Evolutionary conservation across 2,329 filamentous ascomycete genomes (phyloP).

Genomic region (Pezicula neosporulosa): DNA sequence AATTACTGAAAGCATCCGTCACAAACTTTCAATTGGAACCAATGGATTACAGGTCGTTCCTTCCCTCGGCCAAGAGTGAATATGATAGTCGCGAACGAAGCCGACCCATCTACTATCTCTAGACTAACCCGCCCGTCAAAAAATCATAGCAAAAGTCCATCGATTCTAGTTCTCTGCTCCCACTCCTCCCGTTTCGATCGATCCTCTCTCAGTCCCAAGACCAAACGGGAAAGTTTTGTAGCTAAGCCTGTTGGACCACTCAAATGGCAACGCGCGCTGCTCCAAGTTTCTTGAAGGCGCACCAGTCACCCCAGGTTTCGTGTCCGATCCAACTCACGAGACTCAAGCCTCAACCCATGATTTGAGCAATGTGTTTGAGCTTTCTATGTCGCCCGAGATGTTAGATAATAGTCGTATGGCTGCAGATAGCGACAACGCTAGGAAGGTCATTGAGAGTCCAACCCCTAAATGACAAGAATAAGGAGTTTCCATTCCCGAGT

Average conservation of each 20-base stretch:
- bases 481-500: constrained; percentile 28
- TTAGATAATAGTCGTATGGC: constrained; percentile 29
- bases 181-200: constrained; percentile 22
- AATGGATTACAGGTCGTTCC: constrained; percentile 25
- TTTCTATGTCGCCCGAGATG: constrained; percentile 21
- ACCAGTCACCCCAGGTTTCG: constrained; percentile 12
- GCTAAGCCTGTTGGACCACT: constrained; percentile 28
- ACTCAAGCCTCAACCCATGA: constrained; percentile 5
- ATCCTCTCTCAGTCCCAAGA: constrained; percentile 4
- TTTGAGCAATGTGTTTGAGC: constrained; percentile 23
- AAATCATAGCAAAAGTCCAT: constrained; percentile 9
- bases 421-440: constrained; percentile 25
- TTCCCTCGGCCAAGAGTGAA: constrained; percentile 14
- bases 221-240: no score
- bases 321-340: not conserved
- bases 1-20: constrained; percentile 21
- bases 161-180: constrained; percentile 26
- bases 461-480: constrained; percentile 23
- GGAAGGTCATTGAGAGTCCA: constrained; percentile 27
- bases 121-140: constrained; percentile 8
- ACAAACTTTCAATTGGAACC: constrained; percentile 21
- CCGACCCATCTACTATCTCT: constrained; percentile 10
- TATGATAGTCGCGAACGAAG: constrained; percentile 26
- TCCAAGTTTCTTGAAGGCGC: constrained; percentile 19
- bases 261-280: constrained; percentile 27